Evolutionary conservation across 2,329 filamentous ascomycete species (phyloP).

Genomic region (Cordyceps tenuipes): DNA sequence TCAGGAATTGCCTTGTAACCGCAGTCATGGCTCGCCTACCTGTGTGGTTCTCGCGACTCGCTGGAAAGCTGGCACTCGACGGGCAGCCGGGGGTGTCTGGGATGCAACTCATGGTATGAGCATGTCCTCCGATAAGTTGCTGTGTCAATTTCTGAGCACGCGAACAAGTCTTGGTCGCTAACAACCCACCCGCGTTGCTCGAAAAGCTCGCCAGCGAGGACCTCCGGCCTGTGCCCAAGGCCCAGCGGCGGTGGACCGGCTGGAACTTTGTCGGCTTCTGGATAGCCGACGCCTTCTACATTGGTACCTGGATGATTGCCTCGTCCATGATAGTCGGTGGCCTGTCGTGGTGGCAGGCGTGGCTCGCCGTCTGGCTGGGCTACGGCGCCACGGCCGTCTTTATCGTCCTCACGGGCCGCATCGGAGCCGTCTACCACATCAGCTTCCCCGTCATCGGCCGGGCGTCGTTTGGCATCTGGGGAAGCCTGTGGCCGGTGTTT

Average conservation of each 20-base stretch:
- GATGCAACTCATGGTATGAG: conserved; percentile 9
- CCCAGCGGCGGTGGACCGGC: conserved; percentile 71
- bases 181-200: background rate
- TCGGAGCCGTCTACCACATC: conserved; percentile 82
- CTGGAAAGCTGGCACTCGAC: conserved; percentile 2
- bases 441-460: conserved; percentile 76
- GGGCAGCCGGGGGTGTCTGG: conserved; percentile 4
- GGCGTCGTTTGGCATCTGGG: conserved; percentile 82
- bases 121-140: background rate
- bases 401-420: conserved; percentile 69
- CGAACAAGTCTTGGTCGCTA: background rate
- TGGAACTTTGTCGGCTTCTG: conserved; percentile 88
- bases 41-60: conserved; percentile 1
- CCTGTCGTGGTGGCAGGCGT: conserved; percentile 86
- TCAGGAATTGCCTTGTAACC: background rate
- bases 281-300: conserved; percentile 79
- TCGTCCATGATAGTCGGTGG: conserved; percentile 71
- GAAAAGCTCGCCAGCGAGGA: conserved; percentile 68
- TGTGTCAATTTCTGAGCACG: too few relatives aligned
- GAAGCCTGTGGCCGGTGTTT: conserved; percentile 78
- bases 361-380: conserved; percentile 78
- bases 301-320: conserved; percentile 92
- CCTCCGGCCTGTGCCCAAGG: conserved; percentile 70
- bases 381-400: conserved; percentile 72
- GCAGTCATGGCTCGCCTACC: background rate